Evolutionary conservation across 768 basidiomycete species (phyloP).

Genomic region (Phanerodontia chrysosporium): DNA sequence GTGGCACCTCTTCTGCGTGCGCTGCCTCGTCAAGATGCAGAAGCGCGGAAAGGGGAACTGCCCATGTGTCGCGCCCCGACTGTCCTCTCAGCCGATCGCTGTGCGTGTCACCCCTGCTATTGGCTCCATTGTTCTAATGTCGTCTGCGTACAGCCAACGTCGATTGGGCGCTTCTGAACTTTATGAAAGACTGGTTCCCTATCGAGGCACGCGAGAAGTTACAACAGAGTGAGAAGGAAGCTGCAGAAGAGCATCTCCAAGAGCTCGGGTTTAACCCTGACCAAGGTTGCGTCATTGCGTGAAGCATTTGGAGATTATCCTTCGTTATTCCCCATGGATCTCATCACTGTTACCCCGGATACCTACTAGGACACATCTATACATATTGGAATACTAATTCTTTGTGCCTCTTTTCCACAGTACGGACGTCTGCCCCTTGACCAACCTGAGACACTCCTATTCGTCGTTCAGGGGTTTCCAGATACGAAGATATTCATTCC

Average conservation of each 20-base stretch:
- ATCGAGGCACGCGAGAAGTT: constrained; percentile 72
- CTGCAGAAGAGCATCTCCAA: constrained; percentile 59
- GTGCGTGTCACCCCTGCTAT: constrained; percentile 39
- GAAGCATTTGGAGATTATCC: not conserved
- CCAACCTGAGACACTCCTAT: no score
- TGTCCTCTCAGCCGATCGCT: constrained; percentile 70
- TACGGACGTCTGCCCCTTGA: no score
- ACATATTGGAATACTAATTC: no score
- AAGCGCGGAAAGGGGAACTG: constrained; percentile 70
- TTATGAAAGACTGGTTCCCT: constrained; percentile 93
- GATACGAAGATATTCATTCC: no score
- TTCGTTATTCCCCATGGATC: not conserved
- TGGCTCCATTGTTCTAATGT: not conserved
- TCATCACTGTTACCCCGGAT: no score
- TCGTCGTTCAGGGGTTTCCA: no score
- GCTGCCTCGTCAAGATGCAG: constrained; percentile 91
- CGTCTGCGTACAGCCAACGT: constrained; percentile 53
- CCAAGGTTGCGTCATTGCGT: not conserved
- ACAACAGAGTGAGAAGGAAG: constrained; percentile 72
- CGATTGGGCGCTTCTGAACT: constrained; percentile 75
- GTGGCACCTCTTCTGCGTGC: constrained; percentile 75
- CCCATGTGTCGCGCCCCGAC: constrained; percentile 82
- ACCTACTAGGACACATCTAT: no score
- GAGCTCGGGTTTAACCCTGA: constrained; percentile 53
- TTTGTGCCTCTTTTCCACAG: no score